These are phyloP conservation scores for Psilocybe cyanescens DNA, from an alignment of 768 basidiomycete genomes.

Conservation along the genomic window DNA sequence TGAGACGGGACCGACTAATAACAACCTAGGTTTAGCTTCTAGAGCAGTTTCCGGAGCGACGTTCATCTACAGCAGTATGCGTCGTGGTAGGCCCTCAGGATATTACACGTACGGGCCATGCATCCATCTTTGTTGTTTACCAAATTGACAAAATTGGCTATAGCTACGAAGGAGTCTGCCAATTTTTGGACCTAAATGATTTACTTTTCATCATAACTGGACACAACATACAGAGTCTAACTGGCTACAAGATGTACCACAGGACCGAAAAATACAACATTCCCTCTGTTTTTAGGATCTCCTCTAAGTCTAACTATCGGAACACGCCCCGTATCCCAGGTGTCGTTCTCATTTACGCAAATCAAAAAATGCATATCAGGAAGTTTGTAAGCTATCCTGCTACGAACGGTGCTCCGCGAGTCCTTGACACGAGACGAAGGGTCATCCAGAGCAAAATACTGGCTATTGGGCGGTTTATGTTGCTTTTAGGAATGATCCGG, in stretches of 20 bases:
- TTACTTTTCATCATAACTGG: constrained; percentile 92
- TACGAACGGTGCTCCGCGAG: constrained; percentile 60
- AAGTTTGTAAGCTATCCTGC: constrained; percentile 63
- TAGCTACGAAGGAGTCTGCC: constrained; percentile 85
- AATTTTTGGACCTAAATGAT: constrained; percentile 93
- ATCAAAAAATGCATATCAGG: constrained; percentile 94
- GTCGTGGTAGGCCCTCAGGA: too few species aligned
- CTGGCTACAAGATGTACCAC: constrained; percentile 93
- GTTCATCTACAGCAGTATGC: too few species aligned
- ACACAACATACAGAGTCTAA: constrained; percentile 91
- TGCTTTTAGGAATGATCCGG: too few species aligned
- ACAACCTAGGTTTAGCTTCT: constrained; percentile 48
- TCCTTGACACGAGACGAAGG: constrained; percentile 83
- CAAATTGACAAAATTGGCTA: background rate
- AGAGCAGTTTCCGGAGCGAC: too few species aligned
- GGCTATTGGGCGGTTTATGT: constrained; percentile 67
- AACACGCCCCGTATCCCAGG: constrained; percentile 97
- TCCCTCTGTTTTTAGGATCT: constrained; percentile 96
- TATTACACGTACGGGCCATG: too few species aligned
- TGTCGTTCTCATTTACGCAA: constrained; percentile 95
- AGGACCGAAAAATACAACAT: constrained; percentile 91
- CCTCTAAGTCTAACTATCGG: constrained; percentile 95
- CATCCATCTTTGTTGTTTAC: too few species aligned
- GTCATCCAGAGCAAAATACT: constrained; percentile 98
- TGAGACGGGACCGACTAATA: constrained; percentile 60